Conservation (phyloP, 768 basidiomycete species). For the Mycena alexandri region DNA sequence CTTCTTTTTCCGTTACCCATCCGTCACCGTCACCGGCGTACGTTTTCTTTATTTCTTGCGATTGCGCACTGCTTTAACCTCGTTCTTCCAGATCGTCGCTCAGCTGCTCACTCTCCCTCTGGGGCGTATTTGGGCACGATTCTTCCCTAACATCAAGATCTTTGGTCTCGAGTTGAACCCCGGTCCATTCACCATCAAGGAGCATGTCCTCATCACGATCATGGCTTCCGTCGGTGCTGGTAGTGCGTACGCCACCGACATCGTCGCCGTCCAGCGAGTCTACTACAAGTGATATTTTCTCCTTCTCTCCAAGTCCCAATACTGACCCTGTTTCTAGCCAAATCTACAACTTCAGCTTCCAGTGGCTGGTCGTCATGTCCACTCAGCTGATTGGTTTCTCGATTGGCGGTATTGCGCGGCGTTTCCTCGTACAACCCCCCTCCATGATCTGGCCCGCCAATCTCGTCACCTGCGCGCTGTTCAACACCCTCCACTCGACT, state of each 20-base stretch:
- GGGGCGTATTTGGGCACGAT: constrained; percentile 67
- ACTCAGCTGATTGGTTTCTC: constrained; percentile 83
- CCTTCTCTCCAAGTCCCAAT: background rate
- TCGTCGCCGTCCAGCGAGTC: constrained; percentile 72
- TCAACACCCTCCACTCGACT: constrained; percentile 83
- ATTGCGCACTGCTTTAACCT: background rate
- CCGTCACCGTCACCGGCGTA: constrained; percentile 57
- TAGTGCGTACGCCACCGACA: constrained; percentile 80
- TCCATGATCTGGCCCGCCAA: constrained; percentile 78
- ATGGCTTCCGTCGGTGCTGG: constrained; percentile 72
- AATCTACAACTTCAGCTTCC: constrained; percentile 70
- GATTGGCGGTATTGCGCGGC: constrained; percentile 76
- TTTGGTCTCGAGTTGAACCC: constrained; percentile 78
- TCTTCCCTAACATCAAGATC: constrained; percentile 66
- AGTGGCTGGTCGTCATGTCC: constrained; percentile 80
- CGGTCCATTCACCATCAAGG: constrained; percentile 83
- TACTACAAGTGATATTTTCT: constrained; percentile 59
- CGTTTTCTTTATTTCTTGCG: constrained; percentile 3
- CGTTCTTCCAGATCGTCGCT: constrained; percentile 63
- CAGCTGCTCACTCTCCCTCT: constrained; percentile 80
- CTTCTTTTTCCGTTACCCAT: constrained; percentile 69
- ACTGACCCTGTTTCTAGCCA: constrained; percentile 46
- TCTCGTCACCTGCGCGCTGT: constrained; percentile 76
- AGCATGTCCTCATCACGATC: constrained; percentile 74
- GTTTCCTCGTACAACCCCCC: constrained; percentile 79